Evolutionary conservation across 768 basidiomycete species (phyloP), one percentile per base, ranked within the genome.

Genomic region (Calocybe indica): DNA sequence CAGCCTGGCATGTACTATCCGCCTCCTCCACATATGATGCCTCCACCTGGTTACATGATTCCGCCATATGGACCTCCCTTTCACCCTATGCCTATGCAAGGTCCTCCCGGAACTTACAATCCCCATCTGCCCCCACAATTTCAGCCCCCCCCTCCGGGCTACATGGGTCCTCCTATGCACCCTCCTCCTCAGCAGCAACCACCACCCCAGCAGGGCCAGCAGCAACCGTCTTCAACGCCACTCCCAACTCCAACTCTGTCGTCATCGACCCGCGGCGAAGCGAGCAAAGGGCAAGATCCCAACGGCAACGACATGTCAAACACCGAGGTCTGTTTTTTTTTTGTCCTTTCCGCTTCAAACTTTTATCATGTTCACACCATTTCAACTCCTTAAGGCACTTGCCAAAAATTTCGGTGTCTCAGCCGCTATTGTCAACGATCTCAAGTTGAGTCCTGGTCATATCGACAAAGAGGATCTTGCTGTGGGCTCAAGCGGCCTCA

Each of bases 401-500:
- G 88, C 85, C 37, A 86, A 82, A 64, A 82, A 74, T 58, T 91
- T 91, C 58, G 88, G 88, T 41, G 88, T 91, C 29, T 78, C 83
- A 43, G 70, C 80, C 28, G 74, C 76, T 37, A 88, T 91, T 54
- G 79, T 88, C 44, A 77, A 69, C 49, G 81, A 80, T 51, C 71
- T 82, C 51, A 79, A 77, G 49, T 69, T 88, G 40, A 68, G 73
- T 45, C 64, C 75, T 0, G 62, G 55, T 13, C 52, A 66, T 10
- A 63, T 62, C 22, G 84, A 85, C 60, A 79, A 65, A 52, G 88
- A 91, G 59, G 88, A 90, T 58, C 73, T 90, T 5, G 85, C 85
- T 2, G 85, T 90, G 22, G 88, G 85, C 30, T 83, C 84, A 3
- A 79, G 69, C 51, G 86, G 83, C 33, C 76, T 90, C 40, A 68